Evolutionary conservation across 495 filamentous ascomycete species (phyloP).

Genomic region (Penicillium subrubescens): DNA sequence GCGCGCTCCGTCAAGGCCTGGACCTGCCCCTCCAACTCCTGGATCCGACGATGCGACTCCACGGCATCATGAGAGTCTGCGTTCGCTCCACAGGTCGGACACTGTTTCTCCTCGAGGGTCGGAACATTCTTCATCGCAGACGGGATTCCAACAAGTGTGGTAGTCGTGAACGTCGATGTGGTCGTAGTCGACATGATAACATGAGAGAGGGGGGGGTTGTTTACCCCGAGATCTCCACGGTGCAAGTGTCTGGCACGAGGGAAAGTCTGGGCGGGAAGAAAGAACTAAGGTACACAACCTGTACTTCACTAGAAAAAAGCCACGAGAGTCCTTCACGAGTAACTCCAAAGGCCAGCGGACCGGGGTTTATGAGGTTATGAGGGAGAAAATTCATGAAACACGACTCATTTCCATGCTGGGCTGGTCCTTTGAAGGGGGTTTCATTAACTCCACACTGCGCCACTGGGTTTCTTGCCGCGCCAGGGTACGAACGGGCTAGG

Average conservation of each 20-base stretch:
- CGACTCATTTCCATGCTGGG: slow-evolving; percentile 14
- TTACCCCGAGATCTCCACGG: slow-evolving; percentile 21
- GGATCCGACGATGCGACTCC: slow-evolving; percentile 69
- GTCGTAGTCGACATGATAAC: slow-evolving; percentile 36
- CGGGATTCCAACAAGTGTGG: slow-evolving; percentile 37
- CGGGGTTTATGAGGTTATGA: slow-evolving; percentile 1
- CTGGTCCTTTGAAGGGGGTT: slow-evolving; percentile 24
- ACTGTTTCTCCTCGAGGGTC: slow-evolving; percentile 34
- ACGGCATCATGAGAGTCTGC: slow-evolving; percentile 30
- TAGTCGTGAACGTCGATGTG: slow-evolving; percentile 34
- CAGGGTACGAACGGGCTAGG: slow-evolving; percentile 5
- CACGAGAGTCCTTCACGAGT: not conserved
- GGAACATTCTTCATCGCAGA: slow-evolving; percentile 36
- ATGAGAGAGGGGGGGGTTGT: slow-evolving; percentile 16
- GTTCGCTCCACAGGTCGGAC: slow-evolving; percentile 53
- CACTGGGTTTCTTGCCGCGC: slow-evolving; percentile 18
- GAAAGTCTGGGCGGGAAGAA: not conserved
- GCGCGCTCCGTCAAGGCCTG: slow-evolving; percentile 73
- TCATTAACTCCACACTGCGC: slow-evolving; percentile 26
- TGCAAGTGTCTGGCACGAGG: not conserved
- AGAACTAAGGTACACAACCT: not conserved
- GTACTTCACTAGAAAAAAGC: not conserved
- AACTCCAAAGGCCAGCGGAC: not conserved
- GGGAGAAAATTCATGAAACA: slow-evolving; percentile 13
- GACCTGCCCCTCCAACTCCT: slow-evolving; percentile 82